These are phyloP conservation scores for Fusarium sacchari DNA, from an alignment of 2,329 filamentous ascomycete species.

Conservation along the genomic window DNA sequence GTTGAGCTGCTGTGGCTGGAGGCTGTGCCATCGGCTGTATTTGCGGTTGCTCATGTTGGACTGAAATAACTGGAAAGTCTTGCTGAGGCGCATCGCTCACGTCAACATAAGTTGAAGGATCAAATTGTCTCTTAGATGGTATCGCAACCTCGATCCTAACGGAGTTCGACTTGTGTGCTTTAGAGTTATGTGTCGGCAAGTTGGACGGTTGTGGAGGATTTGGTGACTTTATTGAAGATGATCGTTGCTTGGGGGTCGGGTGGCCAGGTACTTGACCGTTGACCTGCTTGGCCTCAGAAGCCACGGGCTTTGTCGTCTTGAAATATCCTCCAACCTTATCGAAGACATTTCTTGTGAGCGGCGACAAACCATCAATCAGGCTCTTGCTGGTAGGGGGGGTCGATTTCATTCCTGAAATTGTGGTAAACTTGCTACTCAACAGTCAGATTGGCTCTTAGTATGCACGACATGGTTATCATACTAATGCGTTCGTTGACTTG, in stretches of 20 bases:
- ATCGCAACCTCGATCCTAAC: conserved; percentile 60
- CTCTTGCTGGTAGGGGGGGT: conserved; percentile 39
- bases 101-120: conserved; percentile 51
- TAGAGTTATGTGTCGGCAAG: conserved; percentile 36
- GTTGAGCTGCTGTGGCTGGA: conserved; percentile 2
- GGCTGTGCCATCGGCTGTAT: conserved; percentile 12
- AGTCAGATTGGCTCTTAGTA: conserved; percentile 27
- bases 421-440: conserved; percentile 62
- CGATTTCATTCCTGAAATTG: conserved; percentile 39
- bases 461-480: conserved; percentile 50
- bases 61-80: conserved; percentile 26
- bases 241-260: conserved; percentile 31
- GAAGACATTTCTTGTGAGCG: conserved; percentile 57
- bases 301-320: conserved; percentile 51
- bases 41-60: conserved; percentile 15
- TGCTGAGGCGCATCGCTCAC: conserved; percentile 39
- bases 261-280: conserved; percentile 49
- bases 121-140: conserved; percentile 55
- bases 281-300: conserved; percentile 45
- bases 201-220: conserved; percentile 22
- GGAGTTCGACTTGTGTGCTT: conserved; percentile 49
- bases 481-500: conserved; percentile 76
- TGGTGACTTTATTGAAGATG: conserved; percentile 35
- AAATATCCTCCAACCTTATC: conserved; percentile 54
- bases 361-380: conserved; percentile 57